A percentile compares a stretch with the other conserved stretches of the same genome.
Evolutionary conservation across 2,329 filamentous ascomycete species (phyloP).

Genomic region (Drechslerella dactyloides): DNA sequence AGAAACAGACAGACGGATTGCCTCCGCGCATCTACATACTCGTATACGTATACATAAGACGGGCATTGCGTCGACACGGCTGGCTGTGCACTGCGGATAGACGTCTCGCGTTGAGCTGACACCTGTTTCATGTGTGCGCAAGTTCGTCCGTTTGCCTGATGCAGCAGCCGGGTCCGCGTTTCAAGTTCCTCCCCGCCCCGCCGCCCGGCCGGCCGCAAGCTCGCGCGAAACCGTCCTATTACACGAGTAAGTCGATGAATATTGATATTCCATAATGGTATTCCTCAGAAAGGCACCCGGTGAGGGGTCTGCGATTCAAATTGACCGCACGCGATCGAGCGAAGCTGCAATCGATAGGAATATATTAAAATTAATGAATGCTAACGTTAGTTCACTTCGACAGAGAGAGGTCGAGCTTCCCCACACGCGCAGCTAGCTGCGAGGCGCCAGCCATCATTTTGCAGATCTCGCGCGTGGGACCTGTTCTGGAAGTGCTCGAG

Average conservation of each 20-base stretch:
- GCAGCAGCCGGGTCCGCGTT: neutral
- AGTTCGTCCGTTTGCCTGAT: neutral
- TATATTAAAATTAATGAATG: conserved; percentile 46
- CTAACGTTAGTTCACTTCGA: neutral
- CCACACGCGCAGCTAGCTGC: neutral
- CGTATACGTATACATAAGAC: too few species aligned
- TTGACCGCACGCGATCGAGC: neutral
- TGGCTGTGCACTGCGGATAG: too few species aligned
- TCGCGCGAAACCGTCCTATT: too few species aligned
- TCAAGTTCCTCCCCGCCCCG: too few species aligned
- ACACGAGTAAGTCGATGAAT: neutral
- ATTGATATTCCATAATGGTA: neutral
- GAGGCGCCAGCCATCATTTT: neutral
- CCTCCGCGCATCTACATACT: too few species aligned
- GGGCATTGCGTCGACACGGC: too few species aligned
- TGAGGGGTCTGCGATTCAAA: neutral
- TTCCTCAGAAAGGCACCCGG: too few species aligned
- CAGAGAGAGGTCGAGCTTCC: neutral
- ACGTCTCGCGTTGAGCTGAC: neutral
- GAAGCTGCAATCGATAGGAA: conserved; percentile 42
- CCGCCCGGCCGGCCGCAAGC: too few species aligned
- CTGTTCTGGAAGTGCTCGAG: too few species aligned
- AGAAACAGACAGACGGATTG: too few species aligned
- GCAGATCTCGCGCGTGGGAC: neutral
- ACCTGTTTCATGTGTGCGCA: neutral